Base-by-base conservation (phyloP, 2,329 filamentous ascomycete species). In the Massarina eburnea region DNA sequence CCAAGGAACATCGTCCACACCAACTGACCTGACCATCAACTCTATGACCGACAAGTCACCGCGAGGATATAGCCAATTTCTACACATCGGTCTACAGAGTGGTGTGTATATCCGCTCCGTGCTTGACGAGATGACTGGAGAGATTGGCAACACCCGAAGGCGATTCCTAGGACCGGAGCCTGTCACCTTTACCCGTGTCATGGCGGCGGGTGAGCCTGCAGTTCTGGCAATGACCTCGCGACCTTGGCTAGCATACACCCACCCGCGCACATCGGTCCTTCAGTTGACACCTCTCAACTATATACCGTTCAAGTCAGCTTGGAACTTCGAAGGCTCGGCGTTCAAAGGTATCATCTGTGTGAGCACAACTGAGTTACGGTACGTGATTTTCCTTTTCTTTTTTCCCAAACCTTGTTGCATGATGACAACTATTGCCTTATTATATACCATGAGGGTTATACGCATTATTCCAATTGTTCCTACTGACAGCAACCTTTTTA, bases 81-180 rank as follows among this genome's bases (percentile, higher is more conserved):
- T 99, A 4, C 94, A 99, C 62, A 97, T 99, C 49, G 95, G 94
- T 44, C 80, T 99, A 1, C 87, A 94, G 66, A 97, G 91, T 22
- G 94, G 95, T 45, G 91, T 99, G 9, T 99, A 99, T 66, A 82
- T 99, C 19, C 84, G 95, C 35, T 97, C 94, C 0, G 89, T 96
- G 5, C 76, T 99, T 14, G 94, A 99, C 61, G 95, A 97, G 65
- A 83, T 96, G 32, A 97, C 91, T 3, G 95, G 95, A 47, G 94
- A 99, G 67, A 79, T 99, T 27, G 95, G 91, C 1, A 92, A 99
- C 66, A 97, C 92, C 0, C 81, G 94, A 36, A 94, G 94, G 49
- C 91, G 95, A 45, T 99, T 99, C 72, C 77, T 99, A 8, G 95
- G 95, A 0, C 88, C 91, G 0, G 94, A 94, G 58, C 83, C 89